A percentile compares a stretch with the other conserved stretches of the same genome.
phyloP scores from a whole-genome alignment of 2,329 filamentous ascomycete species.

The Trichoderma arundinaceum region DNA sequence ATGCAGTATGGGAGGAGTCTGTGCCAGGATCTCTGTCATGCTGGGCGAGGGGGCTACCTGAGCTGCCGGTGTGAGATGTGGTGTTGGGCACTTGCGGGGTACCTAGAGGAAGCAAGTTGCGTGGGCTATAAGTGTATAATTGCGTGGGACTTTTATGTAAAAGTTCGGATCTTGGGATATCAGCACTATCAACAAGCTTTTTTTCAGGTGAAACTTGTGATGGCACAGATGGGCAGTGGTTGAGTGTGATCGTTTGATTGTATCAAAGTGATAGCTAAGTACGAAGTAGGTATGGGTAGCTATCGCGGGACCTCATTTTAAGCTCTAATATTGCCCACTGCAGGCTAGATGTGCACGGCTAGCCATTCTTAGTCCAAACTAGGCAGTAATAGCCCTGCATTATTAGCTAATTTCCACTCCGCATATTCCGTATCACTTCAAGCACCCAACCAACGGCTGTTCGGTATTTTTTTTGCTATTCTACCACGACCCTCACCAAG shows the following conservation, averaged over 20 bases:
- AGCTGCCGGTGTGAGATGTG: slow-evolving; percentile 3
- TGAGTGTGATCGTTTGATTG: slow-evolving; percentile 10
- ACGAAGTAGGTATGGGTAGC: neutral
- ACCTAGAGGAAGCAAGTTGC: neutral
- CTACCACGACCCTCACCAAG: too few relatives aligned
- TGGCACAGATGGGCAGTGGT: slow-evolving; percentile 1
- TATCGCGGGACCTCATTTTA: neutral
- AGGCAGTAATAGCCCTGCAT: neutral
- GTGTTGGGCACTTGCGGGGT: slow-evolving; percentile 9
- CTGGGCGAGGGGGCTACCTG: slow-evolving; percentile 16
- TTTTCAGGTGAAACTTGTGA: neutral
- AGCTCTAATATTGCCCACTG: neutral
- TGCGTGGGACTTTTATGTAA: neutral
- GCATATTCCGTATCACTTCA: too few relatives aligned
- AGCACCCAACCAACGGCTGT: too few relatives aligned
- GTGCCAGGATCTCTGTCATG: slow-evolving; percentile 42
- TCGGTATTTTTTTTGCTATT: too few relatives aligned
- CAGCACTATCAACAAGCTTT: neutral
- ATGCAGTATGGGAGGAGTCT: slow-evolving; percentile 47
- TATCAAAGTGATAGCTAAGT: neutral
- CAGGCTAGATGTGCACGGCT: neutral
- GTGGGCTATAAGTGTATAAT: neutral
- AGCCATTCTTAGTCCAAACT: neutral
- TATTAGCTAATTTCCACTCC: neutral
- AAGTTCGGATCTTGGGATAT: neutral